Evolutionary conservation across 2,329 filamentous ascomycete species (phyloP), one percentile per base, ranked within the genome.

Genomic region (Rhynchosporium secalis): DNA sequence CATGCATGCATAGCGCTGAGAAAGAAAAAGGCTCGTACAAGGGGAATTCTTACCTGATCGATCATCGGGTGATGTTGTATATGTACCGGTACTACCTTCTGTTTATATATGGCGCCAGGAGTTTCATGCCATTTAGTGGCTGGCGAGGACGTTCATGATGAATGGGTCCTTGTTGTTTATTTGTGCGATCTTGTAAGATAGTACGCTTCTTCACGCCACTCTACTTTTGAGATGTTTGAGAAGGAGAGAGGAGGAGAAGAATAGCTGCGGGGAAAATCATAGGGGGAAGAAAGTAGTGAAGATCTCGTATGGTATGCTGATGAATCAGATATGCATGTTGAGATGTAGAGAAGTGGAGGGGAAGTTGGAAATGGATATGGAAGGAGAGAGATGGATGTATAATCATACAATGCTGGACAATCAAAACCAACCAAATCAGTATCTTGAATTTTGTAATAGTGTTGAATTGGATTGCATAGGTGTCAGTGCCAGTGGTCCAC

Each of bases 121-220:
- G 56, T 58, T 58, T 29, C 33, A 40, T 7, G 15, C 20, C 20
- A 20, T 20, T 20, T 20, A 20, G 20, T 20, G 20, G 20, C 9
- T 36, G 33, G 33, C 33, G 6, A 36, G 6, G 33, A 36, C 33
- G 33, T 36, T 5, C 33, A 36, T 58, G 33, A 43, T 8, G 29
- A 12, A 20, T 10, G 9, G 33, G 10, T n/a, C 13, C 6, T 8
- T n/a, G 43, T 2, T 15, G 28, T 29, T 47, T 9, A 7, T 41
- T 36, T 48, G 46, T n/a, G 20, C 36, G 36, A 29, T 41, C 33
- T 33, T 52, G 28, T 43, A 60, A 33, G 38, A 48, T 29, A 38
- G 38, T 40, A 41, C 46, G 38, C 41, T 28, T 49, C 49, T 60
- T 46, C 49, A 60, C 58, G 41, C 58, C 58, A 55, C 58, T 60